Percentiles rank a stretch among this genome's conserved stretches.
phyloP scores from a whole-genome alignment of 805 yeast species.

The Schizosaccharomyces japonicus region DNA sequence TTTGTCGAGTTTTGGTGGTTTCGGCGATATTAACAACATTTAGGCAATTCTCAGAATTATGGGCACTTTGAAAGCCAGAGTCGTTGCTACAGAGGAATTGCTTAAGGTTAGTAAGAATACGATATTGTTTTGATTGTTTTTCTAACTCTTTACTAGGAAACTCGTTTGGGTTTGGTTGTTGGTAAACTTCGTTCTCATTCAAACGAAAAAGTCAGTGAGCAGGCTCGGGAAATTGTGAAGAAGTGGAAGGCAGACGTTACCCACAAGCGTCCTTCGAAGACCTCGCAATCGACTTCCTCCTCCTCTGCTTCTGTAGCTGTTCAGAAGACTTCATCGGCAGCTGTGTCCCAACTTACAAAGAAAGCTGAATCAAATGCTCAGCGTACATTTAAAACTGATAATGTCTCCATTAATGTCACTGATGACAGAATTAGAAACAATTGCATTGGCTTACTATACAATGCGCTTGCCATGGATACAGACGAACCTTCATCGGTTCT shows the following conservation, averaged over 20 bases:
- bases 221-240: slow-evolving; percentile 64
- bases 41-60: background rate
- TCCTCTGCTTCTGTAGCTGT: slow-evolving; percentile 8
- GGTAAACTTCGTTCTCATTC: slow-evolving; percentile 60
- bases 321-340: background rate
- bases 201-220: slow-evolving; percentile 31
- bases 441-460: slow-evolving; percentile 61
- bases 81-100: slow-evolving; percentile 1
- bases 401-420: slow-evolving; percentile 43
- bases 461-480: slow-evolving; percentile 70
- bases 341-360: slow-evolving; percentile 9
- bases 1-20: background rate
- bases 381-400: slow-evolving; percentile 43
- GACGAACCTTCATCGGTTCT: slow-evolving; percentile 35
- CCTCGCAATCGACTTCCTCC: background rate
- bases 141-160: slow-evolving; percentile 24
- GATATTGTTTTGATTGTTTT: background rate
- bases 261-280: slow-evolving; percentile 12
- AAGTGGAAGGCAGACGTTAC: slow-evolving; percentile 50
- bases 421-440: slow-evolving; percentile 64
- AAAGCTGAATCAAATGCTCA: slow-evolving; percentile 49
- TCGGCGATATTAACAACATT: background rate
- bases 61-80: background rate
- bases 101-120: background rate
- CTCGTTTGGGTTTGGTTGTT: slow-evolving; percentile 91